Conservation (phyloP, 768 basidiomycete species). For the Suillus bovinus region DNA sequence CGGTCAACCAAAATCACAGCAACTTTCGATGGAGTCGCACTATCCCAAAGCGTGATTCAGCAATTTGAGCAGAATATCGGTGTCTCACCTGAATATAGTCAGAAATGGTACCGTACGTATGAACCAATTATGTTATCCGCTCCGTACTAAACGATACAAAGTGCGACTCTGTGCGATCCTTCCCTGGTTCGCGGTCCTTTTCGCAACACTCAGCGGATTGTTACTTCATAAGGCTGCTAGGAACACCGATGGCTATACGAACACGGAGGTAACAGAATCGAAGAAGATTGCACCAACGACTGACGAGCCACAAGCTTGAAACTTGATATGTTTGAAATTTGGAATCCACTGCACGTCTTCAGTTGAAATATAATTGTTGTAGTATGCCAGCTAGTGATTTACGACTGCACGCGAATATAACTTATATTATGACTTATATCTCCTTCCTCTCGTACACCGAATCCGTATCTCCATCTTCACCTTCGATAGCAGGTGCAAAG, state of each 20-base stretch:
- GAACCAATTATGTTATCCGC: background rate
- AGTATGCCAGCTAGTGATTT: background rate
- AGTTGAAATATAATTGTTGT: background rate
- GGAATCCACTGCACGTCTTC: background rate
- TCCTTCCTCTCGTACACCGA: background rate
- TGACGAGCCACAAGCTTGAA: background rate
- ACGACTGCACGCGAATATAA: background rate
- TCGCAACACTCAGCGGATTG: slow-evolving; percentile 35
- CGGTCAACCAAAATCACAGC: slow-evolving; percentile 44
- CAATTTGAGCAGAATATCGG: slow-evolving; percentile 37
- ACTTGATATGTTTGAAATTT: too few relatives aligned
- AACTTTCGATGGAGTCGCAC: slow-evolving; percentile 33
- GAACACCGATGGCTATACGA: slow-evolving; percentile 5
- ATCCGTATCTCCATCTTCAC: background rate
- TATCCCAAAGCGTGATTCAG: slow-evolving; percentile 39
- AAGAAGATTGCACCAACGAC: slow-evolving; percentile 1
- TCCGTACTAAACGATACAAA: slow-evolving; percentile 23
- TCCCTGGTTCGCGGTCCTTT: slow-evolving; percentile 51
- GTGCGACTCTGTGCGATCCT: slow-evolving; percentile 49
- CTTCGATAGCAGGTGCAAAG: background rate
- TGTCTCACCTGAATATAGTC: slow-evolving; percentile 41
- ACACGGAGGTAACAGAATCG: background rate
- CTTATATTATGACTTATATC: background rate
- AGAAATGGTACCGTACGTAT: slow-evolving; percentile 46
- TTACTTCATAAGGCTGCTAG: slow-evolving; percentile 33